Percentiles rank a stretch among this genome's conserved stretches.
phyloP scores from a whole-genome alignment of 2,329 filamentous ascomycete species.

The Fusarium sp. region DNA sequence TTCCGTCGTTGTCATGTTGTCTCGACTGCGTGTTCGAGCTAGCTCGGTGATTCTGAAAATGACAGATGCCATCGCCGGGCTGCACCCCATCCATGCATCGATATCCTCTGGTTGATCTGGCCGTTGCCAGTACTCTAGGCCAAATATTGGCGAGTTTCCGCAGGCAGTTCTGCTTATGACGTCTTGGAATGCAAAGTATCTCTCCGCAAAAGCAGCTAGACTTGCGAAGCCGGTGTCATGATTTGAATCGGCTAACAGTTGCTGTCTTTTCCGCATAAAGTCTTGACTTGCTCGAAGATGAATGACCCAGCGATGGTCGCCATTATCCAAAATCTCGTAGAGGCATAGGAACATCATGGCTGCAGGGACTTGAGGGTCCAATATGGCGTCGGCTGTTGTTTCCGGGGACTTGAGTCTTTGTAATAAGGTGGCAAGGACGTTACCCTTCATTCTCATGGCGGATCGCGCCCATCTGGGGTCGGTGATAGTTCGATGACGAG shows the following conservation, averaged over 20 bases:
- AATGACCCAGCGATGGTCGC: constrained; percentile 55
- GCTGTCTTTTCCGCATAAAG: constrained; percentile 54
- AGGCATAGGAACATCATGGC: constrained; percentile 44
- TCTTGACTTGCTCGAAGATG: constrained; percentile 60
- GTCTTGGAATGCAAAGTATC: constrained; percentile 63
- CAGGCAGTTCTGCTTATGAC: constrained; percentile 63
- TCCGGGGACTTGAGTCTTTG: constrained; percentile 25
- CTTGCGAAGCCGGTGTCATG: constrained; percentile 2
- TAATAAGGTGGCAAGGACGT: constrained; percentile 5
- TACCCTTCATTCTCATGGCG: constrained; percentile 40
- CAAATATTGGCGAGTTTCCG: constrained; percentile 59
- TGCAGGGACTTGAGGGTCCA: constrained; percentile 35
- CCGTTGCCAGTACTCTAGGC: constrained; percentile 58
- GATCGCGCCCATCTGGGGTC: constrained; percentile 29
- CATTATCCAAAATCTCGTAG: constrained; percentile 41
- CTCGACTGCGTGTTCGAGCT: constrained; percentile 48
- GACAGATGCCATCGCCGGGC: constrained; percentile 58
- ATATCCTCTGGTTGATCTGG: constrained; percentile 23
- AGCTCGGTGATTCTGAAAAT: constrained; percentile 60
- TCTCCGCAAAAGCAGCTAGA: constrained; percentile 52
- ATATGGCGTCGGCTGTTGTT: constrained; percentile 26
- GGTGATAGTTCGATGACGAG: constrained; percentile 36
- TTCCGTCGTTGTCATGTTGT: not conserved
- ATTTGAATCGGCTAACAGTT: constrained; percentile 32
- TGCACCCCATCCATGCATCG: constrained; percentile 62